These are phyloP conservation scores for Rosa multiflora DNA, from an alignment of 306 rosid genomes.

Conservation along the genomic window DNA sequence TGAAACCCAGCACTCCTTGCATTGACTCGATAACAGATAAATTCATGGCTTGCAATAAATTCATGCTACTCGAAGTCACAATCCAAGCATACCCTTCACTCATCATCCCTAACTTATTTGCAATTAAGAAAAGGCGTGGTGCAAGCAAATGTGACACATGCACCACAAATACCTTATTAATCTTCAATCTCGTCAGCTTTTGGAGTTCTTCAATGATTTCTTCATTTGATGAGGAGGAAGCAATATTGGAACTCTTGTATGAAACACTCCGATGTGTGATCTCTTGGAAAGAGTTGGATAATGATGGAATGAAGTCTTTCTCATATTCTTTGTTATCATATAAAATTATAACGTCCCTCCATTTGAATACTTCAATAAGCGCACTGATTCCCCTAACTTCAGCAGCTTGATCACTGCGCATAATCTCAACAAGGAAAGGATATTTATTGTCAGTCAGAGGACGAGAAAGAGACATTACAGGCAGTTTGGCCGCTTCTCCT, in stretches of 20 bases:
- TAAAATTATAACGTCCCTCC: slow-evolving; percentile 15
- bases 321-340: not conserved
- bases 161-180: not conserved
- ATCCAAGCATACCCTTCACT: slow-evolving; percentile 14
- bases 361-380: slow-evolving; percentile 2
- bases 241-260: not conserved
- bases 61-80: slow-evolving; percentile 9
- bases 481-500: slow-evolving; percentile 16
- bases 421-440: not conserved
- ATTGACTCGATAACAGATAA: slow-evolving; percentile 9
- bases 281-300: not conserved
- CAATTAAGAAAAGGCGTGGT: slow-evolving; percentile 1
- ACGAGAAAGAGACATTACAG: slow-evolving; percentile 9
- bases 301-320: not conserved
- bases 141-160: not conserved
- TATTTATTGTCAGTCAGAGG: not conserved
- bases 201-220: slow-evolving; percentile 11
- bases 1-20: slow-evolving; percentile 21
- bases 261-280: not conserved
- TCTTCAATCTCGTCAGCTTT: not conserved
- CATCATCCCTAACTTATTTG: slow-evolving; percentile 5
- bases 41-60: slow-evolving; percentile 1
- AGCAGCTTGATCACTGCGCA: not conserved
- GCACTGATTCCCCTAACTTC: not conserved
- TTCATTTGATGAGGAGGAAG: slow-evolving; percentile 4